These are phyloP conservation scores for Thelonectria olida DNA, from an alignment of 2,329 filamentous ascomycete species.

Conservation along the genomic window DNA sequence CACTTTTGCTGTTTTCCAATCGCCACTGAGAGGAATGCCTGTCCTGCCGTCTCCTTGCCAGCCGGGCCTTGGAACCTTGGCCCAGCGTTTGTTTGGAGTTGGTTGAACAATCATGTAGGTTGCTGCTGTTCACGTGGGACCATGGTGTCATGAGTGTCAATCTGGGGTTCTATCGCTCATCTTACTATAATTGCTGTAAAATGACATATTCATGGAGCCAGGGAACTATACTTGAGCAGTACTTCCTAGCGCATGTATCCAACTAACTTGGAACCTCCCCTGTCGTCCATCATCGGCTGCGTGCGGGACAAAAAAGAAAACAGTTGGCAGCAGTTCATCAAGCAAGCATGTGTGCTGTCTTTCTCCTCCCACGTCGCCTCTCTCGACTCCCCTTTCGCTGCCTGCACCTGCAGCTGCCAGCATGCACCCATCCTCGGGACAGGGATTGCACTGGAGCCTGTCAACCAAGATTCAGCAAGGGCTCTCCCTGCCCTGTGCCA, in stretches of 20 bases:
- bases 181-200: neutral
- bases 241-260: neutral
- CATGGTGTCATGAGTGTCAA: neutral
- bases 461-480: neutral
- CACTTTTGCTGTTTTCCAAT: neutral
- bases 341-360: neutral
- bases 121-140: conserved; percentile 8
- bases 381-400: neutral
- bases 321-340: neutral
- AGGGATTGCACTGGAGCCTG: too few species aligned
- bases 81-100: too few species aligned
- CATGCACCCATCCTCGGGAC: neutral
- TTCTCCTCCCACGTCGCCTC: neutral
- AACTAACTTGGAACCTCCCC: neutral
- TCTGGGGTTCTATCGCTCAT: neutral
- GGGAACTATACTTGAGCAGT: neutral
- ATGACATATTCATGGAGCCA: neutral
- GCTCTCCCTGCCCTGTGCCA: too few species aligned
- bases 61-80: neutral
- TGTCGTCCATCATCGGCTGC: too few species aligned
- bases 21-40: conserved; percentile 12
- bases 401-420: neutral
- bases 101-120: too few species aligned
- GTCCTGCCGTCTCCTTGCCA: too few species aligned
- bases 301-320: neutral